These are phyloP conservation scores for Fusarium paranaense DNA, from an alignment of 2,329 filamentous ascomycete species.

Conservation along the genomic window DNA sequence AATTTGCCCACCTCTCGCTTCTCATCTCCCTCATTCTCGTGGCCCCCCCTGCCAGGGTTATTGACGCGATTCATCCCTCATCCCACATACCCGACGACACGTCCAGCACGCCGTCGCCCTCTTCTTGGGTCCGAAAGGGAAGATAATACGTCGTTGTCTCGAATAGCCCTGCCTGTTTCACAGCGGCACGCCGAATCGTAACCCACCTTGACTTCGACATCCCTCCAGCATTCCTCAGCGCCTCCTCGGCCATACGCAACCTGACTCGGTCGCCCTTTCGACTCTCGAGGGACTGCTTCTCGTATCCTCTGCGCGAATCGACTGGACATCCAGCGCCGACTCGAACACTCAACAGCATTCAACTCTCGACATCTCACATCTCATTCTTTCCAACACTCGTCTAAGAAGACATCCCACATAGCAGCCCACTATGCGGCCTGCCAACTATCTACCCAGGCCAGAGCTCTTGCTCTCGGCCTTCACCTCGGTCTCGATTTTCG, in stretches of 20 bases:
- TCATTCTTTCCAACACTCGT: constrained; percentile 11
- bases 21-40: constrained; percentile 17
- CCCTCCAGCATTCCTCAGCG: constrained; percentile 31
- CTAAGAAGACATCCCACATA: background rate
- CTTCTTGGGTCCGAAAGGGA: background rate
- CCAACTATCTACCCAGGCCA: constrained; percentile 41
- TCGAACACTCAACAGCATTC: background rate
- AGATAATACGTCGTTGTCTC: constrained; percentile 13
- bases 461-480: constrained; percentile 45
- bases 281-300: background rate
- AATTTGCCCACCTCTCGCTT: constrained; percentile 35
- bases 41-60: constrained; percentile 29
- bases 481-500: constrained; percentile 45
- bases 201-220: constrained; percentile 6
- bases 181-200: constrained; percentile 10
- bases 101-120: background rate
- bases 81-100: constrained; percentile 17
- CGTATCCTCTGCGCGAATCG: background rate
- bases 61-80: constrained; percentile 28
- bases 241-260: constrained; percentile 14
- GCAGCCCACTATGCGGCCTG: constrained; percentile 43
- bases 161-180: constrained; percentile 13
- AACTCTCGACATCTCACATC: background rate
- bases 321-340: background rate
- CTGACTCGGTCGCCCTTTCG: constrained; percentile 19